Evolutionary conservation across 148 eudicot species (phyloP).

Genomic region (Cornus suecica): DNA sequence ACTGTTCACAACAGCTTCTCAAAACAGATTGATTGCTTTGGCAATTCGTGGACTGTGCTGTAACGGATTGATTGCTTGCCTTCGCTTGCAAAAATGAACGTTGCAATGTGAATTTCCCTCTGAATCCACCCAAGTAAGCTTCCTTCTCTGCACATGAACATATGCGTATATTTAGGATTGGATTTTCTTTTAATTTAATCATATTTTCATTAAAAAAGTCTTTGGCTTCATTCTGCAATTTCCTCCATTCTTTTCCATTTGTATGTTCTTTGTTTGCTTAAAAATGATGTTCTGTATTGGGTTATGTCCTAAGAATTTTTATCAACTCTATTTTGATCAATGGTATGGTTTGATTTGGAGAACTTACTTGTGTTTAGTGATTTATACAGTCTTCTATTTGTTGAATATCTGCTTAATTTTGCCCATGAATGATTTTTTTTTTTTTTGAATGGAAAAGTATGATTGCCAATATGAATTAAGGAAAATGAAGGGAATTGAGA

Average conservation of each 20-base stretch:
- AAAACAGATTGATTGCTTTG: too few relatives aligned
- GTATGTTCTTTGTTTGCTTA: not conserved
- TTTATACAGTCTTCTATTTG: not conserved
- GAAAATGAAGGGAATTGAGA: not conserved
- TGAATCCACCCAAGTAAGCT: too few relatives aligned
- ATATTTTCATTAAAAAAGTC: too few relatives aligned
- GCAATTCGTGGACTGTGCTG: too few relatives aligned
- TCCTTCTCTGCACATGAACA: too few relatives aligned
- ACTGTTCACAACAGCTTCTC: too few relatives aligned
- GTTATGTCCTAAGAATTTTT: not conserved
- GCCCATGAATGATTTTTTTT: not conserved
- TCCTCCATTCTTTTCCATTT: not conserved
- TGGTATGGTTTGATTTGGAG: not conserved
- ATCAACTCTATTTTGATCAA: not conserved
- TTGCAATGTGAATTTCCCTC: too few relatives aligned
- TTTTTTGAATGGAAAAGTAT: not conserved
- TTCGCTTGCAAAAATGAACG: too few relatives aligned
- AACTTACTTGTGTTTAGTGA: not conserved
- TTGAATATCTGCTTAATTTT: not conserved
- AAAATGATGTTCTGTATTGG: not conserved
- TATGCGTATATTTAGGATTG: too few relatives aligned
- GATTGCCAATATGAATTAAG: not conserved
- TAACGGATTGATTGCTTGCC: too few relatives aligned
- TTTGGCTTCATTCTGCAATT: not conserved
- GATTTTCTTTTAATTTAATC: too few relatives aligned